Base-by-base conservation (phyloP, 495 filamentous ascomycete species). In the Lasiosphaeriaceae sp. region DNA sequence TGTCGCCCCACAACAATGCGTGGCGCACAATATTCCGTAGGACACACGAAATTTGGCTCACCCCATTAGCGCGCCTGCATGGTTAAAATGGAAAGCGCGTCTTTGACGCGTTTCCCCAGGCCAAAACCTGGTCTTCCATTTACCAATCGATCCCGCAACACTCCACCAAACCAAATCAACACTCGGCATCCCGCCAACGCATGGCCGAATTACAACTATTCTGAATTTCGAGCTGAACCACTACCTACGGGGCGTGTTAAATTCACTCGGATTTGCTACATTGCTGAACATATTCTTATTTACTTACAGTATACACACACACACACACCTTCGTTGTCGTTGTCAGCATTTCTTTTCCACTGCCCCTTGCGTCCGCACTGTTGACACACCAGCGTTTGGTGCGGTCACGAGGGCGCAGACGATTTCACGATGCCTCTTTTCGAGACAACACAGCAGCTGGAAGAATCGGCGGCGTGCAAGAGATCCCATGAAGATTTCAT, bases 401-500 rank as follows among this genome's bases (percentile, higher is more conserved):
- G 39, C 17, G 20, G 20, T 9, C 50, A 24, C 12, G 34, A 50
- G 20, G 34, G 50, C 39, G 34, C 35, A n/a, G 39, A n/a, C n/a
- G n/a, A 8, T 16, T 49, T 41, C 49, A 9, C 44, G 43, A 77
- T 76, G 73, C 71, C 76, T 66, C 61, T 74, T 41, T 59, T 69
- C 44, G 54, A 66, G 7, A 64, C 73, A 31, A 3, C 26, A 31
- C 26, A 31, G 26, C 4, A 31, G 54, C 73, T 73, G 14, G 63
- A 68, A 46, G 70, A 73, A 11, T 55, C 62, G 12, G 55, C 54
- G 17, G 46, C 52, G 21, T 60, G 65, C 21, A 76, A 77, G 62
- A 63, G 73, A 49, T 61, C 62, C 11, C 72, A 71, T 55, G 54
- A 68, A 12, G 72, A 74, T 9, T 76, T 73, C 39, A 24, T 66